Conservation (phyloP, 305 asterid genomes). For the Striga hermonthica region DNA sequence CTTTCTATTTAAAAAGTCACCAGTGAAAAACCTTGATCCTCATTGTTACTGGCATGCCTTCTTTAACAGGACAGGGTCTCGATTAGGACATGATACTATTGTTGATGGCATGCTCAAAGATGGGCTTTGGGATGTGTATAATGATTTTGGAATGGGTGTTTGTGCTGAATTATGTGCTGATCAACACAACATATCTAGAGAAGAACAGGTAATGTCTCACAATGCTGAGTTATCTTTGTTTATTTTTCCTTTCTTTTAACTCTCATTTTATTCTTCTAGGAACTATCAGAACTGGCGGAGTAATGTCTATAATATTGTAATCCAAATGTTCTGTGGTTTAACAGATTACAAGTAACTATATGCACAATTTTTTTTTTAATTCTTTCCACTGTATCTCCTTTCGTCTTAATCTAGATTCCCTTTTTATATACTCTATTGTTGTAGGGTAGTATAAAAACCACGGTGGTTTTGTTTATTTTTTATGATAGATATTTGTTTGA, state of each 20-base stretch:
- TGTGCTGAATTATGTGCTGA: conserved; percentile 94
- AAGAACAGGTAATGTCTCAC: conserved; percentile 56
- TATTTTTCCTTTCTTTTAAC: conserved; percentile 10
- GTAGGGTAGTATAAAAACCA: not conserved
- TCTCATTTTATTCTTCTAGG: not conserved
- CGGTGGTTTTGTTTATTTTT: conserved; percentile 8
- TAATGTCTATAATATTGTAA: too few relatives aligned
- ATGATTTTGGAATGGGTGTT: conserved; percentile 92
- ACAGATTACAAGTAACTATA: too few relatives aligned
- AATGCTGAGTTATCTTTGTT: not conserved
- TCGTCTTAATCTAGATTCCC: not conserved
- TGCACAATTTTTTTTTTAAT: not conserved
- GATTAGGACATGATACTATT: conserved; percentile 79
- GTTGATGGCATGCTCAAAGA: conserved; percentile 96
- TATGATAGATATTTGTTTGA: too few relatives aligned
- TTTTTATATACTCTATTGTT: not conserved
- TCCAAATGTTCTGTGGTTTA: too few relatives aligned
- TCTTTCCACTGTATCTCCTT: not conserved
- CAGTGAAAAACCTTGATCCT: not conserved
- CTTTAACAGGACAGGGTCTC: conserved; percentile 71
- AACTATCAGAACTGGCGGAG: not conserved
- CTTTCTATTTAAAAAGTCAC: too few relatives aligned
- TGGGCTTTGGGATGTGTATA: conserved; percentile 98
- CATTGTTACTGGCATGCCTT: conserved; percentile 29
- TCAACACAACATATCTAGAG: conserved; percentile 63